These are phyloP conservation scores for Neofusicoccum cordaticola DNA, from an alignment of 2,329 filamentous ascomycete genomes.

Conservation along the genomic window DNA sequence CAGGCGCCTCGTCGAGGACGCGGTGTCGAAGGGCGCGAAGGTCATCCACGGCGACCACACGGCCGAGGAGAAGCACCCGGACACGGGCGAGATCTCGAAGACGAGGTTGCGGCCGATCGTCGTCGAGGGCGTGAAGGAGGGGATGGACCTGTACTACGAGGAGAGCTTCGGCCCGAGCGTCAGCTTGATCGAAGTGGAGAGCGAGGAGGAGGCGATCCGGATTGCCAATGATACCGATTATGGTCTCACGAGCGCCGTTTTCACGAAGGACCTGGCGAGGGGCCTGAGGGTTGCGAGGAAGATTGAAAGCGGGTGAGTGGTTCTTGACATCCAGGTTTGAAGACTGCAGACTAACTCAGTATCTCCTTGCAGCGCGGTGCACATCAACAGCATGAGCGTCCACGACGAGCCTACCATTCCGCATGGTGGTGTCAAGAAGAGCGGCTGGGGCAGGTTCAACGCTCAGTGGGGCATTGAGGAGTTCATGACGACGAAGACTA, in stretches of 20 bases:
- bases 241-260: conserved; percentile 68
- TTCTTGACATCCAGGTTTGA: no score
- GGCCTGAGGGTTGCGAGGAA: conserved; percentile 44
- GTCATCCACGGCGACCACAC: conserved; percentile 50
- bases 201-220: conserved; percentile 67
- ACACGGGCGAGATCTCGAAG: conserved; percentile 40
- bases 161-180: conserved; percentile 79
- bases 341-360: not conserved
- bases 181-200: conserved; percentile 62
- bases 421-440: conserved; percentile 50
- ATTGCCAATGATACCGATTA: conserved; percentile 82
- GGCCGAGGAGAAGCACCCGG: conserved; percentile 33
- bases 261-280: conserved; percentile 62
- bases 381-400: conserved; percentile 52
- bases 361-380: conserved; percentile 38
- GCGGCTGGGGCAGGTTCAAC: conserved; percentile 50
- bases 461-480: conserved; percentile 46
- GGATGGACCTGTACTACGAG: conserved; percentile 72
- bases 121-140: conserved; percentile 62
- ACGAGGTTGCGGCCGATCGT: conserved; percentile 63
- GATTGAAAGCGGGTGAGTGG: conserved; percentile 56
- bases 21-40: conserved; percentile 57
- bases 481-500: conserved; percentile 44
- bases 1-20: conserved; percentile 53
- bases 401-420: conserved; percentile 49